Evolutionary conservation across 805 yeast species (phyloP).

Genomic region (Lachancea fermentati): DNA sequence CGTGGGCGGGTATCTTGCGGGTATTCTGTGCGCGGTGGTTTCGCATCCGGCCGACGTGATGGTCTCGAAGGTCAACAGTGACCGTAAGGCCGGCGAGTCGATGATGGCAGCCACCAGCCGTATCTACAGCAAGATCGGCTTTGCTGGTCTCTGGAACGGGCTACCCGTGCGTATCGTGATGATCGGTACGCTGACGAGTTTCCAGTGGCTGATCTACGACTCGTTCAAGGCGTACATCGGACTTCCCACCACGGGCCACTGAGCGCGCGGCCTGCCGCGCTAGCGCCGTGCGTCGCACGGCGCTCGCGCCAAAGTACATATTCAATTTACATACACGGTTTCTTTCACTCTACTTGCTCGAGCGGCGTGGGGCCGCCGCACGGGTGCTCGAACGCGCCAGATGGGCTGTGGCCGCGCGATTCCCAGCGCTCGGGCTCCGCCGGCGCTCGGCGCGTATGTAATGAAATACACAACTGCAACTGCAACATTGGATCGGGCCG

Average conservation of each 20-base stretch:
- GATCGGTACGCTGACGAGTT: conserved; percentile 96
- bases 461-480: too few relatives aligned
- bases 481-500: too few relatives aligned
- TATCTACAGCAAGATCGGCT: conserved; percentile 81
- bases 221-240: conserved; percentile 94
- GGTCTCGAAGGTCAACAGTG: conserved; percentile 85
- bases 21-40: conserved; percentile 91
- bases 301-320: not conserved
- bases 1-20: conserved; percentile 94
- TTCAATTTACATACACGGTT: too few relatives aligned
- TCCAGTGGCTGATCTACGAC: conserved; percentile 96
- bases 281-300: too few relatives aligned
- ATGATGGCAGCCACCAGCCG: conserved; percentile 61
- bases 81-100: conserved; percentile 60
- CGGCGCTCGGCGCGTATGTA: too few relatives aligned
- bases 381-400: too few relatives aligned
- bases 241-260: conserved; percentile 84
- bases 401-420: too few relatives aligned
- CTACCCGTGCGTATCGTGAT: conserved; percentile 88
- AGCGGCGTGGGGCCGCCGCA: too few relatives aligned
- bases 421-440: too few relatives aligned
- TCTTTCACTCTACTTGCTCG: too few relatives aligned
- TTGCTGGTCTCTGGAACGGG: conserved; percentile 91
- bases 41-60: conserved; percentile 99
- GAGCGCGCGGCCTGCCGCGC: not conserved